Evolutionary conservation across 164 flowering plant genomes (phyloP).

Genomic region (Liquidambar formosana): DNA sequence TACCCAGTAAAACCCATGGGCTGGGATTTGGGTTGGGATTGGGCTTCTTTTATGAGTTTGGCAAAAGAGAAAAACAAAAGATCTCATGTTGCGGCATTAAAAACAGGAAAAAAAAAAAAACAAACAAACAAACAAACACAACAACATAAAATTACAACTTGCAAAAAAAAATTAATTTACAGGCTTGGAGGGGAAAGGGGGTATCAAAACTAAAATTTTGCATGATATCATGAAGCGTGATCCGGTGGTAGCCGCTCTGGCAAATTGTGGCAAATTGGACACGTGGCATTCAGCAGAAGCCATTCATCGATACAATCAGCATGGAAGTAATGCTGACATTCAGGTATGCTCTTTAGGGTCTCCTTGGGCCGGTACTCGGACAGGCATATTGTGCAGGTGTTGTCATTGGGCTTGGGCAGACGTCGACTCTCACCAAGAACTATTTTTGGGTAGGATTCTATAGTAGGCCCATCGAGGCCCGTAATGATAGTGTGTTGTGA

Average conservation of each 20-base stretch:
- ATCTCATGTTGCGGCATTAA: too few species aligned
- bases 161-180: too few species aligned
- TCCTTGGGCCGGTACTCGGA: constrained; percentile 27
- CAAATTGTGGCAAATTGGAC: constrained; percentile 31
- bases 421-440: constrained; percentile 25
- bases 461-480: constrained; percentile 13
- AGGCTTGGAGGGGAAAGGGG: too few species aligned
- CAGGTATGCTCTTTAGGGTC: constrained; percentile 27
- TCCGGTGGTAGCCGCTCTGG: background rate
- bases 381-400: constrained; percentile 31
- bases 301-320: constrained; percentile 38
- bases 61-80: too few species aligned
- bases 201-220: too few species aligned
- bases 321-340: constrained; percentile 34
- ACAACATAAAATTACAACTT: too few species aligned
- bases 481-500: constrained; percentile 5
- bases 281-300: constrained; percentile 26
- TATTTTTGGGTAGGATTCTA: constrained; percentile 19
- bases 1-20: too few species aligned
- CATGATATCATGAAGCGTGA: background rate
- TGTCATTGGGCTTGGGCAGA: constrained; percentile 31
- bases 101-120: too few species aligned
- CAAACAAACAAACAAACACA: too few species aligned
- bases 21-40: too few species aligned
- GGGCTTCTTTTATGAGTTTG: too few species aligned